Percentiles rank a stretch among this genome's conserved stretches.
phyloP scores from a whole-genome alignment of 495 filamentous ascomycete species.

The Aspergillus mulundensis region DNA sequence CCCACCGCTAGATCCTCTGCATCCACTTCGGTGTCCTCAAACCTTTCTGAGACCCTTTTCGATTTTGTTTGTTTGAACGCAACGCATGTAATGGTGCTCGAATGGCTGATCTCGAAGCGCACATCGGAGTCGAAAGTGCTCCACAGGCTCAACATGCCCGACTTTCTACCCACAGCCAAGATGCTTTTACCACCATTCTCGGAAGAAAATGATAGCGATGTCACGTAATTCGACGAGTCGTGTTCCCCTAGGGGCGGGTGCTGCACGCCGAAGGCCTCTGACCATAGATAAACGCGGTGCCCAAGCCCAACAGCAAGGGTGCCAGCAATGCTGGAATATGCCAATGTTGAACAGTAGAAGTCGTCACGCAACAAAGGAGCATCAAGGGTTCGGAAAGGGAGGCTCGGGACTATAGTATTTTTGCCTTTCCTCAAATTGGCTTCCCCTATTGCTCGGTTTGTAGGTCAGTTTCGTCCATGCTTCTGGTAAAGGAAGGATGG shows the following conservation, averaged over 20 bases:
- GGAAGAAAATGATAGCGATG: constrained; percentile 85
- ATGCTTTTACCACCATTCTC: constrained; percentile 70
- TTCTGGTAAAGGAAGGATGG: background rate
- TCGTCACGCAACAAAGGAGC: constrained; percentile 87
- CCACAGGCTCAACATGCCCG: constrained; percentile 62
- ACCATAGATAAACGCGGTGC: constrained; percentile 86
- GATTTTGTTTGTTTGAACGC: constrained; percentile 57
- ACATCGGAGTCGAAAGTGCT: constrained; percentile 53
- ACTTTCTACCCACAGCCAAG: constrained; percentile 76
- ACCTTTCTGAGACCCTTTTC: constrained; percentile 36
- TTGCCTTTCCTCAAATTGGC: constrained; percentile 11
- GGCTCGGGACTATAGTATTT: constrained; percentile 50
- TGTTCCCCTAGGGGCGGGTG: constrained; percentile 41
- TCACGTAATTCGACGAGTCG: constrained; percentile 58
- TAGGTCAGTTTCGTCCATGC: background rate
- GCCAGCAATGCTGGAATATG: constrained; percentile 69
- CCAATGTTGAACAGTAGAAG: constrained; percentile 89
- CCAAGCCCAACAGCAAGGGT: constrained; percentile 82
- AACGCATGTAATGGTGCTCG: constrained; percentile 69
- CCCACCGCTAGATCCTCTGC: constrained; percentile 82
- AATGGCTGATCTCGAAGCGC: constrained; percentile 71
- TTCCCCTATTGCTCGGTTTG: constrained; percentile 22
- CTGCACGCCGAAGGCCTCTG: constrained; percentile 58
- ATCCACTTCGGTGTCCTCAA: constrained; percentile 27
- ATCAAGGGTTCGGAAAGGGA: constrained; percentile 85